These are phyloP conservation scores for Neoscytalidium dimidiatum DNA, from an alignment of 2,329 filamentous ascomycete genomes.

Conservation along the genomic window DNA sequence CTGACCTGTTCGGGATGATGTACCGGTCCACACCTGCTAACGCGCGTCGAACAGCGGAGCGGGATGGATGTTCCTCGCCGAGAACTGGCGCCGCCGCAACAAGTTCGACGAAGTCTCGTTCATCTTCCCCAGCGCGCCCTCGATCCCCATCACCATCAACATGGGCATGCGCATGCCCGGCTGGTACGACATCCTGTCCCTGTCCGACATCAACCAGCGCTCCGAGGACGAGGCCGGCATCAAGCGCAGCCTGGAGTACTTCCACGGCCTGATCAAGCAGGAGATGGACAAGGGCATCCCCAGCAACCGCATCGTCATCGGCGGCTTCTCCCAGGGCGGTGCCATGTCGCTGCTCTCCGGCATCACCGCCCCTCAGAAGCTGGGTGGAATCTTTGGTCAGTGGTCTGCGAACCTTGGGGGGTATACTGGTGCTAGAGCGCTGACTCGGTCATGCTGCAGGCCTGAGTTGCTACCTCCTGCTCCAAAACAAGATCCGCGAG, in stretches of 20 bases:
- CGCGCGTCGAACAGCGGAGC: conserved; percentile 1
- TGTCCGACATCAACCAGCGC: conserved; percentile 47
- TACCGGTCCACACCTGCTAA: conserved; percentile 2
- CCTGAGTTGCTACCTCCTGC: conserved; percentile 77
- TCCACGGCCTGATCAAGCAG: conserved; percentile 75
- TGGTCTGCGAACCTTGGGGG: no score
- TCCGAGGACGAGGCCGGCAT: conserved; percentile 73
- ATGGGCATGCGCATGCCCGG: conserved; percentile 79
- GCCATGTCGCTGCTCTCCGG: conserved; percentile 83
- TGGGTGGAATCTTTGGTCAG: conserved; percentile 78
- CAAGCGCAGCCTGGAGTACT: conserved; percentile 69
- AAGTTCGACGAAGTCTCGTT: conserved; percentile 90
- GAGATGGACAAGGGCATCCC: conserved; percentile 82
- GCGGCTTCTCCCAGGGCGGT: conserved; percentile 83
- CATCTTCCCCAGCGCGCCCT: conserved; percentile 87
- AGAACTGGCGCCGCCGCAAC: conserved; percentile 80
- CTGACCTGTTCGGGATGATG: neutral
- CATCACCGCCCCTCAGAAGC: conserved; percentile 69
- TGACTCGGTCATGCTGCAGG: conserved; percentile 29
- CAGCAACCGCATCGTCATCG: conserved; percentile 79
- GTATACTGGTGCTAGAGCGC: no score
- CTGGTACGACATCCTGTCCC: conserved; percentile 74
- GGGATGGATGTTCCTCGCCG: conserved; percentile 69
- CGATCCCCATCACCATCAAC: conserved; percentile 83
- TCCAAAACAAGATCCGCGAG: conserved; percentile 64